These are phyloP conservation scores for Stygiomarasmius scandens DNA, from an alignment of 1,284 basidiomycete species.

Conservation along the genomic window DNA sequence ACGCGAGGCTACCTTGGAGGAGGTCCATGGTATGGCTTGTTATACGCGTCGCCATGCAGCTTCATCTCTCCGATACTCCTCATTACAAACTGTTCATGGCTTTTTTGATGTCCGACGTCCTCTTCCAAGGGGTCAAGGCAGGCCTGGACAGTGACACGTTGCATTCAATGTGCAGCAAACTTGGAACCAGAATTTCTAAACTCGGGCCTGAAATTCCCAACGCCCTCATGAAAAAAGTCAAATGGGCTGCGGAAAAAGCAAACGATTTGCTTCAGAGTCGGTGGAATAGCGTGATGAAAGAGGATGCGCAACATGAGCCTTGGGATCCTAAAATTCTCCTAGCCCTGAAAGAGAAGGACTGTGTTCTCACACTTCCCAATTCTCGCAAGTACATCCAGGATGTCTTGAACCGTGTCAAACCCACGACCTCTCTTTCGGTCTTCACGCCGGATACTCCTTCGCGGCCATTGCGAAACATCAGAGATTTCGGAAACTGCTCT, in stretches of 20 bases:
- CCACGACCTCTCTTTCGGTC: neutral
- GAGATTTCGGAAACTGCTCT: slow-evolving; percentile 5
- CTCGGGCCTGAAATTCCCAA: slow-evolving; percentile 19
- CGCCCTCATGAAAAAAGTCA: neutral
- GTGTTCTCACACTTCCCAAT: slow-evolving; percentile 23
- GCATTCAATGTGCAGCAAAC: slow-evolving; percentile 36
- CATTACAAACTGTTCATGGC: slow-evolving; percentile 53
- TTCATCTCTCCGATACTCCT: slow-evolving; percentile 28
- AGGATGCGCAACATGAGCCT: slow-evolving; percentile 16
- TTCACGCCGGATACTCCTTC: slow-evolving; percentile 17
- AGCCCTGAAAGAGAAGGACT: slow-evolving; percentile 29
- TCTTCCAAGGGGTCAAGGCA: slow-evolving; percentile 20
- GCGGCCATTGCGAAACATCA: slow-evolving; percentile 5
- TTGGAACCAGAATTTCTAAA: slow-evolving; percentile 39
- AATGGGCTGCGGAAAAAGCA: neutral
- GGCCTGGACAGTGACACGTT: slow-evolving; percentile 36
- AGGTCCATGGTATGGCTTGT: slow-evolving; percentile 39
- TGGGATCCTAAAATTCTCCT: slow-evolving; percentile 26
- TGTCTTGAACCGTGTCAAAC: slow-evolving; percentile 6
- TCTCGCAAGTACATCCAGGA: slow-evolving; percentile 25
- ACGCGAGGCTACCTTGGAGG: slow-evolving; percentile 43
- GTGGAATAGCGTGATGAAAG: slow-evolving; percentile 33
- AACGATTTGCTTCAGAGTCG: slow-evolving; percentile 24
- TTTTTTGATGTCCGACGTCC: slow-evolving; percentile 38
- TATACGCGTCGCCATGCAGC: slow-evolving; percentile 37